Evolutionary conservation across 208 protist genomes (phyloP), one percentile per base, ranked within the genome.

Genomic region (Trypanosoma rangeli): DNA sequence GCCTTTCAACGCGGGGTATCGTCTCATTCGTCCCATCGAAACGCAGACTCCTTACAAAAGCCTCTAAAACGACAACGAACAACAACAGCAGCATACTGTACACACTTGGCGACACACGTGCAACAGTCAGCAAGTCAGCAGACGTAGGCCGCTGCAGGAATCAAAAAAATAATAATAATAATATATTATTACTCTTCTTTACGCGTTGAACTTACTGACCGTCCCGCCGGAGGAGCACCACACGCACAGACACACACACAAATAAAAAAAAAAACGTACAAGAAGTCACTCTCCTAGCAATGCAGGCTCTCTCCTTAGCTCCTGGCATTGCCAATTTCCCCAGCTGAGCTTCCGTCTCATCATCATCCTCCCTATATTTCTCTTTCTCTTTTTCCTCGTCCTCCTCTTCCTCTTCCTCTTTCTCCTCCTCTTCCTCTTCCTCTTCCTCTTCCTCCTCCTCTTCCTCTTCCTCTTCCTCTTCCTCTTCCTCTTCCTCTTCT

Each of bases 401-500:
- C 16, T 56, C 33, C 33, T 39, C 71, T 10, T 49, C 65, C 12
- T 67, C 67, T 31, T 78, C 78, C 20, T 74, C 70, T 39, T 83
- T 57, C 33, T 79, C 65, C n/a, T 75, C 69, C 3, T 68, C 54
- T 37, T 22, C 52, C 13, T 77, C 68, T 13, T 63, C 52, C 58
- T 2, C 33, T 37, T 37, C 33, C 33, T 39, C 71, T 10, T 49
- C 65, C 12, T 67, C 67, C 37, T 78, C 78, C 20, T 74, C 70
- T 39, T 83, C 63, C 33, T 79, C 65, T 15, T 75, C 69, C 3
- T 68, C 54, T 37, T 22, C 52, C 13, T 77, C 68, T 13, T 63
- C 52, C 58, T 70, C 64, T 22, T 78, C 71, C 8, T 72, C 69
- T 18, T 77, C 58, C 12, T 76, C 70, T 39, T 80, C 50, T n/a